These are phyloP conservation scores for Trichopus zeylanicus DNA, from an alignment of 116 monocot genomes.

Conservation along the genomic window DNA sequence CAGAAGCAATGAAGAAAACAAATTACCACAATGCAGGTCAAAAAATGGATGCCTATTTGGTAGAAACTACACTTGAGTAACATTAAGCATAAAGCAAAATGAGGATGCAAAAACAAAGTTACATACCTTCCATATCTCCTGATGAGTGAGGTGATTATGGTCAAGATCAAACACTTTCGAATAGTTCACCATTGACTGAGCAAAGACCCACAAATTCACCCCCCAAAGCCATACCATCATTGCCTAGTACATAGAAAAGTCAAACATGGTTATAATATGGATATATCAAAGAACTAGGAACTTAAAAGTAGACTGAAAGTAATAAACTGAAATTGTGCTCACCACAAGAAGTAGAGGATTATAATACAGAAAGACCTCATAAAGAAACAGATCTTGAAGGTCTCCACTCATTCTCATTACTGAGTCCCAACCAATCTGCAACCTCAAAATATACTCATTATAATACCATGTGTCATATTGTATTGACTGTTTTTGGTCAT, in stretches of 20 bases:
- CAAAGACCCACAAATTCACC: conserved; percentile 88
- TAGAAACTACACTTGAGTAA: background rate
- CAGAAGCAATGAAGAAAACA: no score
- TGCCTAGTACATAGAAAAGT: conserved; percentile 42
- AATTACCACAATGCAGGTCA: no score
- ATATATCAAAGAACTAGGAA: background rate
- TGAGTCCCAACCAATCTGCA: conserved; percentile 86
- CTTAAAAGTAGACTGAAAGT: no score
- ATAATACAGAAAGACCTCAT: conserved; percentile 92
- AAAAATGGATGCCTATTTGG: no score
- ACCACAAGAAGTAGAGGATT: conserved; percentile 98
- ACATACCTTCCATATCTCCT: conserved; percentile 88
- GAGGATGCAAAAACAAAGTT: background rate
- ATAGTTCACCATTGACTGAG: conserved; percentile 84
- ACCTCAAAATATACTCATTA: conserved; percentile 3
- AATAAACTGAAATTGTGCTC: conserved; percentile 21
- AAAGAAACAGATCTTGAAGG: conserved; percentile 82
- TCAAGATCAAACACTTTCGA: conserved; percentile 94
- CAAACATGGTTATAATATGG: conserved; percentile 5
- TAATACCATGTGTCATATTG: background rate
- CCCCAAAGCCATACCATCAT: conserved; percentile 98
- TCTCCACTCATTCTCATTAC: conserved; percentile 87
- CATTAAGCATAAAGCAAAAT: background rate
- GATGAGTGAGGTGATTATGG: conserved; percentile 69
- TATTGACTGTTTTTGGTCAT: background rate